phyloP scores from a whole-genome alignment of 805 yeast species.

The Wickerhamomyces ciferrii region DNA sequence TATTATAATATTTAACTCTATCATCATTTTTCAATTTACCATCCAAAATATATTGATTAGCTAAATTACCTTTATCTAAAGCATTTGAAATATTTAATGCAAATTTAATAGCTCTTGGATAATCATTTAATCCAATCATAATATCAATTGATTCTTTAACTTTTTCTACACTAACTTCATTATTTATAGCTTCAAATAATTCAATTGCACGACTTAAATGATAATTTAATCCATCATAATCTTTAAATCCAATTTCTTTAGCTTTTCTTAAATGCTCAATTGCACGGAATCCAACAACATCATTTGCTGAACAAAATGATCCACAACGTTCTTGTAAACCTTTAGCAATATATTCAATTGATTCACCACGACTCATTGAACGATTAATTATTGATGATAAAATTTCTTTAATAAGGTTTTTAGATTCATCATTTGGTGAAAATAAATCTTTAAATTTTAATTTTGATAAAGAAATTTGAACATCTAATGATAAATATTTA shows the following conservation, averaged over 20 bases:
- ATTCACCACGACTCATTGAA: constrained; percentile 85
- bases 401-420: constrained; percentile 72
- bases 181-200: constrained; percentile 75
- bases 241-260: constrained; percentile 64
- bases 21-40: constrained; percentile 45
- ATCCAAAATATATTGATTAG: constrained; percentile 51
- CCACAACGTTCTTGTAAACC: constrained; percentile 91
- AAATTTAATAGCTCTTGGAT: constrained; percentile 81
- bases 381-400: constrained; percentile 85
- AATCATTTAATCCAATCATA: constrained; percentile 72
- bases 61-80: constrained; percentile 55
- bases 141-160: constrained; percentile 76
- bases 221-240: constrained; percentile 64
- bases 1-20: constrained; percentile 43
- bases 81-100: constrained; percentile 71
- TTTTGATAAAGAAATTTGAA: constrained; percentile 61
- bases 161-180: constrained; percentile 70
- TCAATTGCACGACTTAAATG: constrained; percentile 68
- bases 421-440: constrained; percentile 53
- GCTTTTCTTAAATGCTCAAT: constrained; percentile 89
- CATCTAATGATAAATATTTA: constrained; percentile 59
- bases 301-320: constrained; percentile 89
- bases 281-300: constrained; percentile 90
- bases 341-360: constrained; percentile 84
- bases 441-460: constrained; percentile 73